phyloP scores from a whole-genome alignment of 805 yeast genomes.

The Saturnispora serradocipensis region DNA sequence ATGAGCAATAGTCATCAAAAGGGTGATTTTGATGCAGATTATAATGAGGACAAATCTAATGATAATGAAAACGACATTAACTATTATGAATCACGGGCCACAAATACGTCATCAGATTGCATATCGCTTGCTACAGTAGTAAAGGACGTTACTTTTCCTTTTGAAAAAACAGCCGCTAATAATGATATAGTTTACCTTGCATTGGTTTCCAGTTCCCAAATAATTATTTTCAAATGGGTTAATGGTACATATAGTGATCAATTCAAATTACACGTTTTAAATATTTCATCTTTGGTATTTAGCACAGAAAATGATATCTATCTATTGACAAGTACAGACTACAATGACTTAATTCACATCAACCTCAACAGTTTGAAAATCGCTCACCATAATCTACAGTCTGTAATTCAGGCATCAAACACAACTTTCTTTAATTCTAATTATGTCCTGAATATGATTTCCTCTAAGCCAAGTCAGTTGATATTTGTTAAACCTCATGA shows the following conservation, averaged over 20 bases:
- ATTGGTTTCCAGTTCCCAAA: conserved; percentile 6
- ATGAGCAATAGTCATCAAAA: neutral
- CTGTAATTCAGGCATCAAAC: neutral
- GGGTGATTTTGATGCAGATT: neutral
- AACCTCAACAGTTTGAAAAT: conserved; percentile 2
- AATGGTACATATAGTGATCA: conserved; percentile 8
- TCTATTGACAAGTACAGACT: conserved; percentile 5
- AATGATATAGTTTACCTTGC: conserved; percentile 4
- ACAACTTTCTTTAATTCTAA: neutral
- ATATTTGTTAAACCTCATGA: conserved; percentile 21
- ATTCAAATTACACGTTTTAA: conserved; percentile 8
- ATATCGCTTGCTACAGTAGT: conserved; percentile 26
- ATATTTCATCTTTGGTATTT: conserved; percentile 4
- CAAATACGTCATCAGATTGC: conserved; percentile 20
- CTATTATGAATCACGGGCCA: neutral
- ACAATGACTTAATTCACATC: conserved; percentile 9
- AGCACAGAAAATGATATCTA: conserved; percentile 2
- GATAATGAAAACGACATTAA: neutral
- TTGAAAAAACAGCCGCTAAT: neutral
- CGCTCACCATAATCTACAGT: conserved; percentile 1
- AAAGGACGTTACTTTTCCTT: neutral
- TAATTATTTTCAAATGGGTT: conserved; percentile 9
- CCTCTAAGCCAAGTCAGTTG: conserved; percentile 12
- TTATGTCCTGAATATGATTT: neutral
- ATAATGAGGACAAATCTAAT: neutral